Base-by-base conservation (phyloP, 805 yeast species). In the Candida nemodendra region DNA sequence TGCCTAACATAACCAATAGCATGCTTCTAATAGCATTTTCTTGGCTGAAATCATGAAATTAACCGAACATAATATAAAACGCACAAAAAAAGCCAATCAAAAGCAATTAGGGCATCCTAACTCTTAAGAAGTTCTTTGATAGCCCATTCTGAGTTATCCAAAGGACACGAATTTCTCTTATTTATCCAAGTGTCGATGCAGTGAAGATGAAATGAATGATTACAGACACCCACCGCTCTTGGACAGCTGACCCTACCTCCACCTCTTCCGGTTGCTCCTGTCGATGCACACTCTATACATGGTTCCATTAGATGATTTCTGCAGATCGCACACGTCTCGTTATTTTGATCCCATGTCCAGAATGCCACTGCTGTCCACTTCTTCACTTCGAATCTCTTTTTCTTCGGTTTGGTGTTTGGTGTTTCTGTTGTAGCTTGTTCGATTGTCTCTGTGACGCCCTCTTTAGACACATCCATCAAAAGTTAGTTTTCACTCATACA, bases 341-440 rank as follows among this genome's bases (percentile, higher is more conserved):
- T 57, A 39, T 55, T 69, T 68, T 57, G 69, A 66, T 75, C 96
- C 99, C 99, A 93, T 0, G 97, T 88, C 99, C 99, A 93, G 60
- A 93, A 88, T n/a, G 98, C 98, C 33, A 93, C 99, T 0, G 98
- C 98, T 11, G 96, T 89, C 98, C 99, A 91, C 69, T 90, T 93
- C 59, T 88, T 86, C 27, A 93, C 90, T 60, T 91, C 97, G 54
- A 93, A 90, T 53, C 86, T 74, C 61, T 83, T 84, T 67, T 83
- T 79, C 44, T 61, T 59, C 42, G 54, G 55, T 43, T 65, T 56
- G 6, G 56, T 34, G 33, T 51, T 58, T 26, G 44, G 30, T 9
- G 45, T 41, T 36, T 38, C 32, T 38, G 30, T 31, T 31, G 12
- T 30, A 18, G 28, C 13, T n/a, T n/a, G n/a, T n/a, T n/a, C n/a